A percentile compares a stretch with the other conserved stretches of the same genome.
Conservation (phyloP, 306 rosid genomes). For the Quercus agrifolia region DNA sequence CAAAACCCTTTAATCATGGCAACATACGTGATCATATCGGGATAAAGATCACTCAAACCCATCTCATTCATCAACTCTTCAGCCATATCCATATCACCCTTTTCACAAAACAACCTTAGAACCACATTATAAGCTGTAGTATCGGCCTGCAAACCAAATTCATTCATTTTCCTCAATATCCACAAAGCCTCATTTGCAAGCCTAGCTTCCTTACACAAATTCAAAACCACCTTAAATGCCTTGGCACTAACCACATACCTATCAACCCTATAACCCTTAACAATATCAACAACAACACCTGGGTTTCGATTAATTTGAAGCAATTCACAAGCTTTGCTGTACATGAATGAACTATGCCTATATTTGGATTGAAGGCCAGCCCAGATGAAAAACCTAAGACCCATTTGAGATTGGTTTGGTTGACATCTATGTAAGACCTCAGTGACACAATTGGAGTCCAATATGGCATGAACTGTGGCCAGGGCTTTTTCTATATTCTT, state of each 20-base stretch:
- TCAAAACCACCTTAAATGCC: conserved; percentile 61
- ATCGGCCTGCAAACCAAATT: conserved; percentile 49
- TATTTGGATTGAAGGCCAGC: conserved; percentile 77
- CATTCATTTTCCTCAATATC: conserved; percentile 56
- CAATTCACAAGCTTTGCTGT: conserved; percentile 55
- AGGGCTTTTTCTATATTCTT: conserved; percentile 49
- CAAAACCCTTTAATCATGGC: too few species aligned
- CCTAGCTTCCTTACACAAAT: conserved; percentile 64
- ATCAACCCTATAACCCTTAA: conserved; percentile 58
- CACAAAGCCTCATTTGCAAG: conserved; percentile 61
- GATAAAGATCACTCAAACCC: conserved; percentile 41
- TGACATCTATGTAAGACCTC: conserved; percentile 52
- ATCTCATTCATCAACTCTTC: conserved; percentile 58
- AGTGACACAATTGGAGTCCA: conserved; percentile 55
- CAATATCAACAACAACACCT: conserved; percentile 40
- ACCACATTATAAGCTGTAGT: conserved; percentile 63
- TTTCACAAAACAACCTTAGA: conserved; percentile 18
- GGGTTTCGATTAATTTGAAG: conserved; percentile 47
- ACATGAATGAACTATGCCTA: conserved; percentile 63
- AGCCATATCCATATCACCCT: conserved; percentile 19
- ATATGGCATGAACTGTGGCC: conserved; percentile 32
- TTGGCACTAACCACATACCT: conserved; percentile 36
- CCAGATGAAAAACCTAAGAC: conserved; percentile 81
- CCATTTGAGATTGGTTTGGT: conserved; percentile 49
- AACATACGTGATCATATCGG: conserved; percentile 58